Evolutionary conservation across 306 rosid genomes (phyloP).

Genomic region (Sicyos baderoa): DNA sequence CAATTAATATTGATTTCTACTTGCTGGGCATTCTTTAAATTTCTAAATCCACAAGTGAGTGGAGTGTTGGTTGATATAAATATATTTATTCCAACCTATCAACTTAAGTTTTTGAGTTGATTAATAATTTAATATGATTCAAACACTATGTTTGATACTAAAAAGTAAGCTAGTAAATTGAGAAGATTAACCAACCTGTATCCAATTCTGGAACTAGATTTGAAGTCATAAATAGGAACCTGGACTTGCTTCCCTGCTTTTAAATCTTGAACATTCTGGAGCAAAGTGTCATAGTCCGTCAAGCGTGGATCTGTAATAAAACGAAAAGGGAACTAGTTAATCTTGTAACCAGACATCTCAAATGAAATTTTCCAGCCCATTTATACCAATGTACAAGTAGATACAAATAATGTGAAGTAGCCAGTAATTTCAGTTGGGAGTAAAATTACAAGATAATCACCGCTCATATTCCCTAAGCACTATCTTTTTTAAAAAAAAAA

Average conservation of each 20-base stretch:
- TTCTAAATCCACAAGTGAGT: too few relatives aligned
- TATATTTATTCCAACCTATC: too few relatives aligned
- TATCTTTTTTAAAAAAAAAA: too few relatives aligned
- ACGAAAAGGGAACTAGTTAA: slow-evolving; percentile 21
- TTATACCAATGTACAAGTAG: slow-evolving; percentile 7
- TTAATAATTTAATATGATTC: too few relatives aligned
- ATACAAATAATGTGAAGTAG: background rate
- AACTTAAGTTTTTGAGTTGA: too few relatives aligned
- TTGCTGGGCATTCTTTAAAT: too few relatives aligned
- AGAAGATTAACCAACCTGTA: slow-evolving; percentile 50
- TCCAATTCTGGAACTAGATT: slow-evolving; percentile 85
- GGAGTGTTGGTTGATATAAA: too few relatives aligned
- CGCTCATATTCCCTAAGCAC: background rate
- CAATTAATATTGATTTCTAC: too few relatives aligned
- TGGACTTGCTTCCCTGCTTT: slow-evolving; percentile 68
- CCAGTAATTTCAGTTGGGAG: background rate
- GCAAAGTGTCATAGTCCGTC: slow-evolving; percentile 89
- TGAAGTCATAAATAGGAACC: slow-evolving; percentile 94
- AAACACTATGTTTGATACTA: background rate
- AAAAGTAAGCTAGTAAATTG: background rate
- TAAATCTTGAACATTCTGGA: slow-evolving; percentile 72
- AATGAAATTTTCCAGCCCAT: slow-evolving; percentile 19
- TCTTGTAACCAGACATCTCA: slow-evolving; percentile 12
- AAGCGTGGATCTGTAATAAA: slow-evolving; percentile 78
- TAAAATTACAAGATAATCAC: background rate